Percentiles rank a stretch among this genome's conserved stretches.
Evolutionary conservation across 2,329 filamentous ascomycete genomes (phyloP).

Genomic region (Colletotrichum spaethianum): DNA sequence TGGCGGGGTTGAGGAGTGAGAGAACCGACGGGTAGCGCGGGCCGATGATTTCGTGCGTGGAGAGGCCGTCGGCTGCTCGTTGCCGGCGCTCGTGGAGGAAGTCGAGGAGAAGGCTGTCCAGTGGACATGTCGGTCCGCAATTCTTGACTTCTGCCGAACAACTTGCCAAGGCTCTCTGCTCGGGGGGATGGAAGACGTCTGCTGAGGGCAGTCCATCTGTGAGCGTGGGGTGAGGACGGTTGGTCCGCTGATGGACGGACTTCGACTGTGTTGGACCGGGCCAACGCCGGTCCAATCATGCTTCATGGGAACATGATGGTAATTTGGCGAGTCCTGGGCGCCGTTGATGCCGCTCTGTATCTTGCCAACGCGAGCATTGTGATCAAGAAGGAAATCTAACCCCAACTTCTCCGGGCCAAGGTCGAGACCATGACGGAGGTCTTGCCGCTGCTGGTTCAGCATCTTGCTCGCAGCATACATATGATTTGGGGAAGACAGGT

Average conservation of each 20-base stretch:
- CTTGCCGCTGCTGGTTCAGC: conserved; percentile 64
- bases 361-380: conserved; percentile 67
- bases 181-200: conserved; percentile 7
- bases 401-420: conserved; percentile 77
- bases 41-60: conserved; percentile 77
- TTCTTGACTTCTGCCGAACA: conserved; percentile 67
- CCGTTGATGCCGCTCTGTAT: conserved; percentile 66
- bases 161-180: conserved; percentile 15
- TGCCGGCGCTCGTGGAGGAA: conserved; percentile 80
- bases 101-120: conserved; percentile 85
- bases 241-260: conserved; percentile 65
- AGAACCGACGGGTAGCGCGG: conserved; percentile 86
- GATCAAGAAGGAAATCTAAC: conserved; percentile 80
- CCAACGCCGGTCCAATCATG: conserved; percentile 61
- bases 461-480: conserved; percentile 48
- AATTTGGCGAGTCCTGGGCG: conserved; percentile 61
- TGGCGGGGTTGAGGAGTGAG: conserved; percentile 80
- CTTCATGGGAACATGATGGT: conserved; percentile 64
- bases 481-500: conserved; percentile 41
- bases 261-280: conserved; percentile 71
- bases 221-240: conserved; percentile 26
- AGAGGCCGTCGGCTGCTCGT: conserved; percentile 75
- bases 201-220: conserved; percentile 19
- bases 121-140: conserved; percentile 77
- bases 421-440: conserved; percentile 69